Percentiles rank a stretch among this genome's conserved stretches.
Evolutionary conservation across 805 yeast species (phyloP).

Genomic region (Sungouiozyma ichnusensis): DNA sequence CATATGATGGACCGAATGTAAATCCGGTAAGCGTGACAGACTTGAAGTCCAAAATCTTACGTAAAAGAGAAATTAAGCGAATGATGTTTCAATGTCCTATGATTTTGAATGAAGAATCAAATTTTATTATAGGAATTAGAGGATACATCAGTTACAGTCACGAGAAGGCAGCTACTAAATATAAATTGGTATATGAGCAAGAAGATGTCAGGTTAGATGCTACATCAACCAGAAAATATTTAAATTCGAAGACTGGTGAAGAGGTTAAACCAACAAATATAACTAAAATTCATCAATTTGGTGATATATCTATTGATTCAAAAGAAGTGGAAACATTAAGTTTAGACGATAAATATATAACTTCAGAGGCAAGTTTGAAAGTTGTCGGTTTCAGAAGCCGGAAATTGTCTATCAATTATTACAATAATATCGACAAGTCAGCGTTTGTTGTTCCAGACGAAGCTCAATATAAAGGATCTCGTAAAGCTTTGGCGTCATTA

Average conservation of each 20-base stretch:
- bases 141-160: slow-evolving; percentile 59
- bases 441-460: slow-evolving; percentile 60
- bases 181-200: slow-evolving; percentile 43
- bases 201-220: slow-evolving; percentile 45
- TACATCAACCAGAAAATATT: slow-evolving; percentile 33
- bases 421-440: slow-evolving; percentile 44
- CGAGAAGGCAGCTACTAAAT: slow-evolving; percentile 37
- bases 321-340: slow-evolving; percentile 30
- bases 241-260: slow-evolving; percentile 36
- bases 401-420: slow-evolving; percentile 34
- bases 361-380: slow-evolving; percentile 41
- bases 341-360: slow-evolving; percentile 27
- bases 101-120: slow-evolving; percentile 37
- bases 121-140: slow-evolving; percentile 50
- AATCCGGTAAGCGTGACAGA: slow-evolving; percentile 33
- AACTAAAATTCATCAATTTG: slow-evolving; percentile 34
- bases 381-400: slow-evolving; percentile 57
- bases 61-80: slow-evolving; percentile 53
- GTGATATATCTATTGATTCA: slow-evolving; percentile 35
- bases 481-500: slow-evolving; percentile 54
- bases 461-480: slow-evolving; percentile 49
- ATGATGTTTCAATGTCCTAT: slow-evolving; percentile 53
- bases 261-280: slow-evolving; percentile 30
- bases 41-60: slow-evolving; percentile 39
- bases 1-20: slow-evolving; percentile 31